Conservation (phyloP, 2,329 filamentous ascomycete genomes). For the Verticillium nonalfalfae region DNA sequence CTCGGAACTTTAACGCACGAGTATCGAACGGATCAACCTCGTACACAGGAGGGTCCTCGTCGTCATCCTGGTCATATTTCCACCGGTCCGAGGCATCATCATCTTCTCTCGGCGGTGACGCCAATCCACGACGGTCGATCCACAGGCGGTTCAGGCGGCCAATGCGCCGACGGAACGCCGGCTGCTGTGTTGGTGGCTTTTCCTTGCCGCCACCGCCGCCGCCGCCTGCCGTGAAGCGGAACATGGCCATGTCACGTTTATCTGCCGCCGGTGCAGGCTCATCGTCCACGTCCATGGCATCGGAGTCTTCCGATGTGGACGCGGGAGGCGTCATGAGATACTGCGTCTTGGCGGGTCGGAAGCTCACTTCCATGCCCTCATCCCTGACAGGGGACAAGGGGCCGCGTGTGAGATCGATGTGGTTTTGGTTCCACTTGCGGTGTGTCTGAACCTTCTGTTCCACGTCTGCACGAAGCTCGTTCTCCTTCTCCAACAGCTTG, state of each 20-base stretch:
- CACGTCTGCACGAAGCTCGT: conserved; percentile 73
- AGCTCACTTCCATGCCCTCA: conserved; percentile 52
- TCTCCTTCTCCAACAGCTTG: conserved; percentile 73
- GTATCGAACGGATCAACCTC: conserved; percentile 67
- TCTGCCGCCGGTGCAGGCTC: conserved; percentile 17
- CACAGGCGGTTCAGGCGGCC: conserved; percentile 80
- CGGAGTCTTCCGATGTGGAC: conserved; percentile 43
- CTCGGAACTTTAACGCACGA: conserved; percentile 52
- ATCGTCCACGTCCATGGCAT: conserved; percentile 47
- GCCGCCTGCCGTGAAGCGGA: conserved; percentile 38
- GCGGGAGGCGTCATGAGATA: conserved; percentile 62
- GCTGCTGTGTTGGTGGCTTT: conserved; percentile 33
- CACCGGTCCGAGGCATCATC: conserved; percentile 58
- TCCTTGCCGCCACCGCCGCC: conserved; percentile 27
- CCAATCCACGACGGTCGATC: conserved; percentile 76
- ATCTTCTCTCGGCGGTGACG: conserved; percentile 38
- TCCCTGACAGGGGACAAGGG: conserved; percentile 76
- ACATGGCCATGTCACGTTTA: conserved; percentile 20
- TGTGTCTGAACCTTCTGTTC: conserved; percentile 84
- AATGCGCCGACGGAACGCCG: conserved; percentile 75
- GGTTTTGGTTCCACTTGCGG: conserved; percentile 84
- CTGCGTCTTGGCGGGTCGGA: conserved; percentile 66
- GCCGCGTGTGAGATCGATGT: conserved; percentile 79
- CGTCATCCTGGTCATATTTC: conserved; percentile 84
- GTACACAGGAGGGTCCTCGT: conserved; percentile 70